Evolutionary conservation across 2,329 filamentous ascomycete genomes (phyloP).

Genomic region (Beauveria australis): DNA sequence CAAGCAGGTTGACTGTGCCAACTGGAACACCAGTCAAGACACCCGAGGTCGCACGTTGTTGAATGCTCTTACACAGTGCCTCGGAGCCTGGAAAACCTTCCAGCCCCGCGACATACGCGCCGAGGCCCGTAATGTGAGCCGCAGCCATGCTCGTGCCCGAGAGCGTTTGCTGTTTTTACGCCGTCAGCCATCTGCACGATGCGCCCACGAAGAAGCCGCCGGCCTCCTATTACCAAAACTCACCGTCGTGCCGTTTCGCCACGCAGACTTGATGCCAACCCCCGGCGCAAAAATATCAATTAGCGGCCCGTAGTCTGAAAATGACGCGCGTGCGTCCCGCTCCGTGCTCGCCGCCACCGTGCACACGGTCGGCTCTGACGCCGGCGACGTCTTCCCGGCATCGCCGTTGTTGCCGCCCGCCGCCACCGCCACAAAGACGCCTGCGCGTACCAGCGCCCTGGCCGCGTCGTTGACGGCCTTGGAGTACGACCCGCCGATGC

Average conservation of each 20-base stretch:
- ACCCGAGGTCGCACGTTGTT: constrained; percentile 30
- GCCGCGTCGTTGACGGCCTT: constrained; percentile 39
- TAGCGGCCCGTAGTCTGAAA: constrained; percentile 34
- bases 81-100: constrained; percentile 26
- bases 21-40: constrained; percentile 29
- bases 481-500: constrained; percentile 36
- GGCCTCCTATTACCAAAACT: too few relatives aligned
- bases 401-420: constrained; percentile 34
- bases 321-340: constrained; percentile 28
- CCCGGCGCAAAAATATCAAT: constrained; percentile 42
- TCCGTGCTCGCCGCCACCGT: constrained; percentile 14
- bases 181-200: not conserved
- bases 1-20: constrained; percentile 41
- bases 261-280: constrained; percentile 33
- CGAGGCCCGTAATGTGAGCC: constrained; percentile 34
- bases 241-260: constrained; percentile 30
- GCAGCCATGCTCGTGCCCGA: constrained; percentile 41
- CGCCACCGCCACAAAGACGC: constrained; percentile 42
- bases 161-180: constrained; percentile 20
- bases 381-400: constrained; percentile 14
- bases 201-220: too few relatives aligned
- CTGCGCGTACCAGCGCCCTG: constrained; percentile 29
- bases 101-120: constrained; percentile 16
- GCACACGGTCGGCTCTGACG: constrained; percentile 16
- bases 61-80: constrained; percentile 37